Percentiles rank a stretch among this genome's conserved stretches.
Evolutionary conservation across 2,329 filamentous ascomycete species (phyloP).

Genomic region (Penicillium sp.): DNA sequence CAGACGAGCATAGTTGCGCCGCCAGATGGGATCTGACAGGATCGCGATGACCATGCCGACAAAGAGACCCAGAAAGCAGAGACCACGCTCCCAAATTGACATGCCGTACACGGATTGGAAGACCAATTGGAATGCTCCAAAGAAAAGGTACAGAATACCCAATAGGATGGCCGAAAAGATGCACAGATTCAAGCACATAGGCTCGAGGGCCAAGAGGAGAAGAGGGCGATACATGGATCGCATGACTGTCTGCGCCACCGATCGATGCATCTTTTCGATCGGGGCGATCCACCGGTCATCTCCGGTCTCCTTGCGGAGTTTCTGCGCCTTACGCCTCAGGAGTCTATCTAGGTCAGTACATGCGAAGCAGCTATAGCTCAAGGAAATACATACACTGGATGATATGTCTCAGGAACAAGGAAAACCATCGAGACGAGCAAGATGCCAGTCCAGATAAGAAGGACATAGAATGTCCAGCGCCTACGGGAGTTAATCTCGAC

Average conservation of each 20-base stretch:
- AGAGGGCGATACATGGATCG: conserved; percentile 62
- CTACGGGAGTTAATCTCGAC: conserved; percentile 23
- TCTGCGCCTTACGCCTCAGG: conserved; percentile 65
- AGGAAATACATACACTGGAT: conserved; percentile 42
- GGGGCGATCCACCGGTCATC: conserved; percentile 70
- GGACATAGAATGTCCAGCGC: conserved; percentile 78
- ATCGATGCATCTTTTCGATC: conserved; percentile 66
- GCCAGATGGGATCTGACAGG: conserved; percentile 45
- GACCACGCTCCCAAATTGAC: conserved; percentile 70
- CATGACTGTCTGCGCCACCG: conserved; percentile 58
- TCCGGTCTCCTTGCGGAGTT: conserved; percentile 67
- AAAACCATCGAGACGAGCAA: conserved; percentile 61
- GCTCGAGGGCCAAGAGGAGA: conserved; percentile 72
- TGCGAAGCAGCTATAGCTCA: neutral
- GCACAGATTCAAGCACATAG: conserved; percentile 79
- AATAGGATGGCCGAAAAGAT: conserved; percentile 78
- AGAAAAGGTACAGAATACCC: conserved; percentile 84
- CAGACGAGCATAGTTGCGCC: conserved; percentile 41
- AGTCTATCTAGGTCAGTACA: conserved; percentile 50
- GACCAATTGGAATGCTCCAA: conserved; percentile 78
- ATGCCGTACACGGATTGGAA: conserved; percentile 71
- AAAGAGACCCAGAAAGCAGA: conserved; percentile 62
- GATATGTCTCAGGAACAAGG: conserved; percentile 84
- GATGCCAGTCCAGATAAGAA: conserved; percentile 73
- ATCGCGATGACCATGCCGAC: conserved; percentile 46